A percentile compares a stretch with the other conserved stretches of the same genome.
These are phyloP conservation scores for Phaeotremella fagi DNA, from an alignment of 768 basidiomycete species.

Conservation along the genomic window DNA sequence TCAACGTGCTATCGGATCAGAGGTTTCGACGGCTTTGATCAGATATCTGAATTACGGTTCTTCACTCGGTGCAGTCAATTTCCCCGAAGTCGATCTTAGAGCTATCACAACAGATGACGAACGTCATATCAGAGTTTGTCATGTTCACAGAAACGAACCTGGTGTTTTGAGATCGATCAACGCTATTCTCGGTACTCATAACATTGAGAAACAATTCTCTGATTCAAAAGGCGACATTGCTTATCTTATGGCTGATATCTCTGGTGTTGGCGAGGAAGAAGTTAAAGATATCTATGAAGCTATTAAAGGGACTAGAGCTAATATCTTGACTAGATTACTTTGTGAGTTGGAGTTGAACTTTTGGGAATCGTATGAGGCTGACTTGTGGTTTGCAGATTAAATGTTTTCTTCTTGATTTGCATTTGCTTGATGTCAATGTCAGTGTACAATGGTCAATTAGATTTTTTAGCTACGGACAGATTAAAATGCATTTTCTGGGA, in stretches of 20 bases:
- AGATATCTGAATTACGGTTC: slow-evolving; percentile 92
- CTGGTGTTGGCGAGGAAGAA: slow-evolving; percentile 76
- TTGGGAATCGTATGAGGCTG: too few relatives aligned
- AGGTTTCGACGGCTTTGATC: slow-evolving; percentile 76
- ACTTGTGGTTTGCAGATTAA: neutral
- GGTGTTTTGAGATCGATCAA: slow-evolving; percentile 86
- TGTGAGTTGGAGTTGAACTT: slow-evolving; percentile 42
- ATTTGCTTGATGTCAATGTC: too few relatives aligned
- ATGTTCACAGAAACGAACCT: slow-evolving; percentile 80
- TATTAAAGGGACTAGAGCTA: slow-evolving; percentile 73
- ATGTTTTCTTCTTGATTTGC: too few relatives aligned
- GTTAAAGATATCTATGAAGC: slow-evolving; percentile 69
- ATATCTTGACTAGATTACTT: slow-evolving; percentile 83
- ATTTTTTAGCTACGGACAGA: too few relatives aligned
- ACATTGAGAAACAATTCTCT: slow-evolving; percentile 99
- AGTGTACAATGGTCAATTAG: too few relatives aligned
- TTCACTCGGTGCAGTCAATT: slow-evolving; percentile 89
- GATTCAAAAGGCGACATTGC: slow-evolving; percentile 58
- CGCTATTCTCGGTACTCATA: slow-evolving; percentile 86
- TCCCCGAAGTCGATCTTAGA: slow-evolving; percentile 96
- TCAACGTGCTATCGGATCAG: slow-evolving; percentile 92
- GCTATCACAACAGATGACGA: slow-evolving; percentile 80
- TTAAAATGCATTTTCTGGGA: too few relatives aligned
- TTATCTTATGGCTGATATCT: slow-evolving; percentile 96
- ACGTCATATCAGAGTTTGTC: slow-evolving; percentile 79